Base-by-base conservation (phyloP, 306 rosid species). In the Gastrolobium villosum region DNA sequence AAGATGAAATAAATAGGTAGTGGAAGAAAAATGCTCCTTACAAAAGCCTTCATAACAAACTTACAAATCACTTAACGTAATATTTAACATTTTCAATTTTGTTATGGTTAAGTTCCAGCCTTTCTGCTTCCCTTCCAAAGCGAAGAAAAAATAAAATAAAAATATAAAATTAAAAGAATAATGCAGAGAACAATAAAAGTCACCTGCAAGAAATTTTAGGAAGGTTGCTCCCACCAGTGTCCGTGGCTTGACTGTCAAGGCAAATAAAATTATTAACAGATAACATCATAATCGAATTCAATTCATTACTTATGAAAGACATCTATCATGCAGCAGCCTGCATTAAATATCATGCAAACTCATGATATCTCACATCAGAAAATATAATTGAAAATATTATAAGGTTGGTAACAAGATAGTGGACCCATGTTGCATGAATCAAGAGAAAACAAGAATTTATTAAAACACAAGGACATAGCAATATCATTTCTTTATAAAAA, bases 171-270 rank as follows among this genome's bases (percentile, higher is more conserved):
- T 13, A 45, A 82, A 45, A 45, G 60, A 77, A 37, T 37, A 65
- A 8, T 3, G 6, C 15, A 43, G 31, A 46, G 36, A 67, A 53
- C 45, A 20, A 39, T 45, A 41, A 36, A 78, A 53, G 41, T 59
- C 86, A 95, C 99, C 99, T 81, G 97, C 84, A 78, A 95, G 94
- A 85, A 91, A 93, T 84, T 91, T 90, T 82, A 95, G 83, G 84
- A 95, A 95, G 65, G 91, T 89, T 70, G 98, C 98, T 81, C 99
- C 99, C 67, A 90, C 96, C 83, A 95, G 83, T 31, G 97, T 89
- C 79, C 93, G 87, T 32, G 99, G 99, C 80, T 93, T 91, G 81
- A 91, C 98, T 95, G 93, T 79, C 88, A 52, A 89, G 72, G 72
- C 46, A 74, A 84, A 81, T 57, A 72, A 67, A 41, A 72, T 68